phyloP scores from a whole-genome alignment of 2,329 filamentous ascomycete genomes.

The Alternaria panax region DNA sequence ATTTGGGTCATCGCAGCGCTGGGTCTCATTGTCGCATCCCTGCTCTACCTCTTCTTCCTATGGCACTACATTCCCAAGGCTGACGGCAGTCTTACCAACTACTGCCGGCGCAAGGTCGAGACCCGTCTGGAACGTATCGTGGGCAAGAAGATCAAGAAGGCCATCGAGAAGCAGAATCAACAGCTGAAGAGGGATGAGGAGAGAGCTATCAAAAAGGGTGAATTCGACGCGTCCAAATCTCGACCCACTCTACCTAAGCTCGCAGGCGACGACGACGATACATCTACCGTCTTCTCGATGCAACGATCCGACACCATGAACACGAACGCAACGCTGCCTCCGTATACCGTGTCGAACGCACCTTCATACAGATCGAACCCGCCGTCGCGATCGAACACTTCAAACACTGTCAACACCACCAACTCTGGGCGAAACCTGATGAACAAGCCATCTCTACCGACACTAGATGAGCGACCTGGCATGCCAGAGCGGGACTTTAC shows the following conservation, averaged over 20 bases:
- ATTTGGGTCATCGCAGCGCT: constrained; percentile 87
- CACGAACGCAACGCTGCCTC: constrained; percentile 52
- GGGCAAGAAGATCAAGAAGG: constrained; percentile 84
- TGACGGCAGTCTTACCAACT: constrained; percentile 81
- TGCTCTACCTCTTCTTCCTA: constrained; percentile 88
- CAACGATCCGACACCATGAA: constrained; percentile 44
- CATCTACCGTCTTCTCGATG: constrained; percentile 43
- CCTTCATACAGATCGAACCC: constrained; percentile 54
- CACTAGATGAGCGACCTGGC: constrained; percentile 49
- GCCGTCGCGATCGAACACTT: constrained; percentile 61
- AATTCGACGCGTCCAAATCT: constrained; percentile 33
- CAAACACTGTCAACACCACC: constrained; percentile 59
- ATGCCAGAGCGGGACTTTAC: constrained; percentile 56
- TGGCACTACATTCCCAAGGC: constrained; percentile 87
- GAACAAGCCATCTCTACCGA: constrained; percentile 53
- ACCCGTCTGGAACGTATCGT: constrained; percentile 84
- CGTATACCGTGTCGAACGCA: constrained; percentile 45
- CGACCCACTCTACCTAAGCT: constrained; percentile 54
- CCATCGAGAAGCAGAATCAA: constrained; percentile 76
- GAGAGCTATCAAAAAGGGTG: constrained; percentile 57
- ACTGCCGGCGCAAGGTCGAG: constrained; percentile 93
- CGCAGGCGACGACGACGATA: constrained; percentile 51
- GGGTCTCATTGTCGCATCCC: constrained; percentile 72
- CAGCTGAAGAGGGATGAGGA: constrained; percentile 55
- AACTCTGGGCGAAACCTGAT: constrained; percentile 30